phyloP scores from a whole-genome alignment of 2,329 filamentous ascomycete species.

The Tolypocladium sp. region DNA sequence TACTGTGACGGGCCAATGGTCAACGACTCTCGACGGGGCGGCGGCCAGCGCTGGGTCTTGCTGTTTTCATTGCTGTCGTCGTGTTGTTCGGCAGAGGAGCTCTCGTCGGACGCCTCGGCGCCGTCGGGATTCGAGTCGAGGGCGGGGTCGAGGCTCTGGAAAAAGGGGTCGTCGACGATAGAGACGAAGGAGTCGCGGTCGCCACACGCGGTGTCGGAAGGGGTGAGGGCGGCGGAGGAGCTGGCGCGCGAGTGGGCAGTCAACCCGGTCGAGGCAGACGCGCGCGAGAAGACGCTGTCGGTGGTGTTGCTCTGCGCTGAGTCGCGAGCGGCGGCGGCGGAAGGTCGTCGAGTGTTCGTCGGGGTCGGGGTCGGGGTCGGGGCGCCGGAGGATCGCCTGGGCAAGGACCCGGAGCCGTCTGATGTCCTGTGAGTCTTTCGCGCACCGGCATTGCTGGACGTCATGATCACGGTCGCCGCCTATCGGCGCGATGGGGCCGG shows the following conservation, averaged over 20 bases:
- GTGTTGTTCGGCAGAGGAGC: conserved; percentile 15
- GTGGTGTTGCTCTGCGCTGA: conserved; percentile 11
- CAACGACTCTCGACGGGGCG: conserved; percentile 39
- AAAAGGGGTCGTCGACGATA: conserved; percentile 47
- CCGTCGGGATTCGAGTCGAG: conserved; percentile 15
- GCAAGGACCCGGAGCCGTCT: conserved; percentile 7
- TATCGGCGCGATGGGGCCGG: conserved; percentile 15
- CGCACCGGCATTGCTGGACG: conserved; percentile 13
- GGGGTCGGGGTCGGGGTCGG: conserved; percentile 1
- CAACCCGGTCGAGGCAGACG: conserved; percentile 4
- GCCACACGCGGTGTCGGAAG: conserved; percentile 15
- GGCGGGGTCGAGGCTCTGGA: conserved; percentile 33
- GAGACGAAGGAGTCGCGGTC: conserved; percentile 41
- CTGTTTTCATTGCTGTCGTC: conserved; percentile 29
- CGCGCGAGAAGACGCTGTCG: conserved; percentile 10
- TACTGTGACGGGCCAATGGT: conserved; percentile 25
- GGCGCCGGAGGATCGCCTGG: conserved; percentile 5
- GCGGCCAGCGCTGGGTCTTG: conserved; percentile 29
- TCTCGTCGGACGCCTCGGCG: conserved; percentile 11
- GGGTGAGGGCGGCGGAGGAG: conserved; percentile 8
- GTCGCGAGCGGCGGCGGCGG: conserved; percentile 12
- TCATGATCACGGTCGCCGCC: conserved; percentile 17
- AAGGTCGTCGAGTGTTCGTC: not conserved
- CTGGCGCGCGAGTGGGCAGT: conserved; percentile 3
- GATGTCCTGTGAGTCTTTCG: conserved; percentile 13